Evolutionary conservation across 345 rosid genomes (phyloP).

Genomic region (Syzygium aqueum): DNA sequence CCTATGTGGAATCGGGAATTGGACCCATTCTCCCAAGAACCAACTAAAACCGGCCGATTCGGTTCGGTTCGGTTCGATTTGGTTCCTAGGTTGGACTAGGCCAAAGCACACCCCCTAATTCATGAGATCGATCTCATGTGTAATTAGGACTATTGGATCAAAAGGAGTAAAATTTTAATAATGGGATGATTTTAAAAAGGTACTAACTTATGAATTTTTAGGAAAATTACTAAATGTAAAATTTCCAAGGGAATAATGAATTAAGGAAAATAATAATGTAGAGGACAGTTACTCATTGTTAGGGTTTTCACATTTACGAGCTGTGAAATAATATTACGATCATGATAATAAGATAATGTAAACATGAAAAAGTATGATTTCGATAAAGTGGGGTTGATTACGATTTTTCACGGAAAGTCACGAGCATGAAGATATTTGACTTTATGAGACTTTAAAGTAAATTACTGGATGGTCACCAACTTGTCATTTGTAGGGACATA

Average conservation of each 20-base stretch:
- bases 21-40: too few species aligned
- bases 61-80: too few species aligned
- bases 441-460: not conserved
- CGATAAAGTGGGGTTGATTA: not conserved
- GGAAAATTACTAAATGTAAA: not conserved
- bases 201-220: not conserved
- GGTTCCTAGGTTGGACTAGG: too few species aligned
- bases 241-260: not conserved
- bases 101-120: too few species aligned
- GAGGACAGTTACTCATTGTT: not conserved
- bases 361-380: not conserved
- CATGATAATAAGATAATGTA: not conserved
- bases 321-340: not conserved
- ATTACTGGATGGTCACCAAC: not conserved
- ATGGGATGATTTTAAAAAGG: not conserved
- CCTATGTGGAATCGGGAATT: too few species aligned
- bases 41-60: too few species aligned
- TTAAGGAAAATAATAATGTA: not conserved
- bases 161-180: not conserved
- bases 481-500: not conserved
- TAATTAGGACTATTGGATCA: not conserved
- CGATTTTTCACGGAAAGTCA: not conserved
- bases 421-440: rapidly evolving
- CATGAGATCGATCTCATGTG: too few species aligned
- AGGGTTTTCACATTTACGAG: not conserved